phyloP scores from a whole-genome alignment of 2,329 filamentous ascomycete species.

The Albifimbria verrucaria region DNA sequence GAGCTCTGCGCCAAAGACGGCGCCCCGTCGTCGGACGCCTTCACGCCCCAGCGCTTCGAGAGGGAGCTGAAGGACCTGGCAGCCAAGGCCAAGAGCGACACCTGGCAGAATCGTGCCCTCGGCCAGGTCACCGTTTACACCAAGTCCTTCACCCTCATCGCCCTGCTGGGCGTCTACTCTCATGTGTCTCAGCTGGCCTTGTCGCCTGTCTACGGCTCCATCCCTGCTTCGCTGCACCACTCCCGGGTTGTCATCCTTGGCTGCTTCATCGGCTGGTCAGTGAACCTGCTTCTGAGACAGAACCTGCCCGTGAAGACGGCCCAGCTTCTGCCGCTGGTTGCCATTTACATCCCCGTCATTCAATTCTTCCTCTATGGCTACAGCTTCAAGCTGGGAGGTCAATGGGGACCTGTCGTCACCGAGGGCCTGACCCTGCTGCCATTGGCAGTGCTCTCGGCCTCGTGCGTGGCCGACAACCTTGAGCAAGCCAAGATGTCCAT shows the following conservation, averaged over 20 bases:
- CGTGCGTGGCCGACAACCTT: conserved; percentile 61
- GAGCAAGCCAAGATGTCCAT: conserved; percentile 56
- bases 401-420: conserved; percentile 71
- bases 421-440: conserved; percentile 73
- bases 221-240: conserved; percentile 74
- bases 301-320: conserved; percentile 46
- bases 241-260: conserved; percentile 61
- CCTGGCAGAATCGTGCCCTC: conserved; percentile 26
- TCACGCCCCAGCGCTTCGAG: conserved; percentile 52
- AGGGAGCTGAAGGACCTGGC: conserved; percentile 51
- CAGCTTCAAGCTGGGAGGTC: conserved; percentile 64
- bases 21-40: conserved; percentile 24
- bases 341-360: conserved; percentile 68
- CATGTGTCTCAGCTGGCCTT: conserved; percentile 72
- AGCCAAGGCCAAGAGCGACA: conserved; percentile 33
- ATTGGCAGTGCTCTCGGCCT: conserved; percentile 60
- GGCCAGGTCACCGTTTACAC: conserved; percentile 39
- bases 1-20: conserved; percentile 8
- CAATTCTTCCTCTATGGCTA: conserved; percentile 69
- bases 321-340: conserved; percentile 66
- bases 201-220: conserved; percentile 84
- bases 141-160: conserved; percentile 23
- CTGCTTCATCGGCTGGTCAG: conserved; percentile 69
- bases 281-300: conserved; percentile 52
- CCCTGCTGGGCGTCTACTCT: conserved; percentile 54